A percentile compares a stretch with the other conserved stretches of the same genome.
Evolutionary conservation across 768 basidiomycete species (phyloP).

Genomic region (Lactifluus hygrophoroides): DNA sequence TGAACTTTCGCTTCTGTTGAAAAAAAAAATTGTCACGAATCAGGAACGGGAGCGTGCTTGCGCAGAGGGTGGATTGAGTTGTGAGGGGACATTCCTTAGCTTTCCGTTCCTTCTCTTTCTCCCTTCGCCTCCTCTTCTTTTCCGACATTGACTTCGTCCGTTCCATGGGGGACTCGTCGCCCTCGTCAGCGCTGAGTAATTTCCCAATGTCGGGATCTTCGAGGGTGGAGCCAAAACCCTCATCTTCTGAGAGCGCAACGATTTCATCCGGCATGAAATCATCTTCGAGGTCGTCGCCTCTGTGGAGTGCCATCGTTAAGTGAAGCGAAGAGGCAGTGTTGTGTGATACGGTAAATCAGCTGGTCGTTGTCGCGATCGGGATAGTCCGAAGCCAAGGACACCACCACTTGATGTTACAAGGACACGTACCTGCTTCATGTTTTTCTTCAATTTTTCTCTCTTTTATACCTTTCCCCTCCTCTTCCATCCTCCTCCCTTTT

Average conservation of each 20-base stretch:
- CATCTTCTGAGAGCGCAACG: slow-evolving; percentile 56
- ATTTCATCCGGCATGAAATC: slow-evolving; percentile 67
- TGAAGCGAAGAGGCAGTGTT: too few species aligned
- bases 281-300: slow-evolving; percentile 78
- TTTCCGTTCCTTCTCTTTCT: slow-evolving; percentile 66
- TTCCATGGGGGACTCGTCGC: slow-evolving; percentile 23
- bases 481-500: background rate
- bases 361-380: background rate
- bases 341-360: too few species aligned
- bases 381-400: background rate
- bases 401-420: background rate
- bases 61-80: background rate
- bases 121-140: slow-evolving; percentile 67
- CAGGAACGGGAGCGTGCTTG: background rate
- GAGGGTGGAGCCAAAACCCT: slow-evolving; percentile 26
- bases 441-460: background rate
- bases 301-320: slow-evolving; percentile 29
- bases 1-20: slow-evolving; percentile 57
- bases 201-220: slow-evolving; percentile 29
- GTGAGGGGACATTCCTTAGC: slow-evolving; percentile 39
- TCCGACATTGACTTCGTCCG: slow-evolving; percentile 25
- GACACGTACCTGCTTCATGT: background rate
- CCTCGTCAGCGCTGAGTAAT: slow-evolving; percentile 37
- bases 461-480: background rate
- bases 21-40: background rate